These are phyloP conservation scores for Pseudocercospora macadamiae DNA, from an alignment of 2,329 filamentous ascomycete genomes.

Conservation along the genomic window DNA sequence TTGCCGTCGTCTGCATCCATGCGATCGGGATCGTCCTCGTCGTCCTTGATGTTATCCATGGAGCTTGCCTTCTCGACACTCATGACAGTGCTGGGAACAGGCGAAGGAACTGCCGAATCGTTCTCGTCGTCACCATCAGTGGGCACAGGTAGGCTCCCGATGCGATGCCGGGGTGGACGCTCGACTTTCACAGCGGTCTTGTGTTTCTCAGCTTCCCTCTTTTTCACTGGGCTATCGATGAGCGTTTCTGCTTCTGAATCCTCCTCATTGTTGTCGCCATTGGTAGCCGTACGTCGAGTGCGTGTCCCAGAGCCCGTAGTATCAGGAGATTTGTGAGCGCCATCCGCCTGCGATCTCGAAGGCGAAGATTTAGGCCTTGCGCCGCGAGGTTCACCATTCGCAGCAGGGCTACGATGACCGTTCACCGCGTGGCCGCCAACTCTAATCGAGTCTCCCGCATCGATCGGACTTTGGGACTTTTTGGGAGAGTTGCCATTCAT, in stretches of 20 bases:
- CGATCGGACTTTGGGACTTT: conserved; percentile 20
- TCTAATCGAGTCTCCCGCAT: conserved; percentile 15
- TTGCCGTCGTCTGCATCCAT: conserved; percentile 26
- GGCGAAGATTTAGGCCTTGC: conserved; percentile 20
- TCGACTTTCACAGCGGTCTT: conserved; percentile 23
- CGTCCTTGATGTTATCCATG: conserved; percentile 23
- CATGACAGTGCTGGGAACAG: conserved; percentile 32
- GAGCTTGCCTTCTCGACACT: conserved; percentile 28
- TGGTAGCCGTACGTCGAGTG: conserved; percentile 10
- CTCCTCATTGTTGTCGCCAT: conserved; percentile 36
- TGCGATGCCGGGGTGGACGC: conserved; percentile 32
- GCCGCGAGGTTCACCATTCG: conserved; percentile 5
- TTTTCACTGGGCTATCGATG: conserved; percentile 49
- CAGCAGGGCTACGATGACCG: conserved; percentile 13
- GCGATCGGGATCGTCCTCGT: conserved; percentile 28
- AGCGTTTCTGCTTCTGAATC: conserved; percentile 56
- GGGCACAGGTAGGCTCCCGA: conserved; percentile 37
- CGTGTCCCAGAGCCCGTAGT: neutral
- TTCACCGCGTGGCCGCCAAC: conserved; percentile 14
- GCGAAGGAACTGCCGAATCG: conserved; percentile 34
- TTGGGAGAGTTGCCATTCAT: conserved; percentile 37
- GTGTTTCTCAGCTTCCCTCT: conserved; percentile 42
- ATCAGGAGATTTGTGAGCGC: conserved; percentile 13
- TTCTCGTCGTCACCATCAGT: conserved; percentile 36
- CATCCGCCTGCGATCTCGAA: conserved; percentile 16